phyloP scores from a whole-genome alignment of 2,329 filamentous ascomycete genomes.

The Aspergillus transmontanensis region DNA sequence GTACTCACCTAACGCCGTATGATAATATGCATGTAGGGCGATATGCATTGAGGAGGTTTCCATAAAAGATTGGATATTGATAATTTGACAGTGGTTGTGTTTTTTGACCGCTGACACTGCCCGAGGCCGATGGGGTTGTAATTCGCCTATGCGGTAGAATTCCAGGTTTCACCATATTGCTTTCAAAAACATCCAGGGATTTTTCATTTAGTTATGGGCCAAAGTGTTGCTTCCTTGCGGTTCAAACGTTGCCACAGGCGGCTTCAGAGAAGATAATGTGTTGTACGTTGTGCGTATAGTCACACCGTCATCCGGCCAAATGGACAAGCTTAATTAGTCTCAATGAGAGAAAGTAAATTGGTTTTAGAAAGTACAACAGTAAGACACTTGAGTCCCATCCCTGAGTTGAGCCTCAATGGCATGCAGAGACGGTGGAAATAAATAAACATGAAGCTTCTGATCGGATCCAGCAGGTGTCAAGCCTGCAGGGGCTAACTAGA shows the following conservation, averaged over 20 bases:
- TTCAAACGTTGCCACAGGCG: background rate
- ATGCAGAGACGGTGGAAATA: background rate
- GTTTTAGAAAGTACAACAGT: background rate
- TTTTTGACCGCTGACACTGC: background rate
- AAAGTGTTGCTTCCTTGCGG: background rate
- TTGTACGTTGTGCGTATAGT: background rate
- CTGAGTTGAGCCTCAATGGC: background rate
- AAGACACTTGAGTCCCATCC: background rate
- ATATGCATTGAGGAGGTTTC: background rate
- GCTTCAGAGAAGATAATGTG: background rate
- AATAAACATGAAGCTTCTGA: background rate
- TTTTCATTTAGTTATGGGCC: background rate
- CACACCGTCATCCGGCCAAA: background rate
- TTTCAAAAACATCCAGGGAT: background rate
- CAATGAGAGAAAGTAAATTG: background rate
- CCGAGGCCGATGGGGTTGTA: background rate
- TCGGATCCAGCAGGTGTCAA: background rate
- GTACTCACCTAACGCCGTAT: background rate
- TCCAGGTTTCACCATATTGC: background rate
- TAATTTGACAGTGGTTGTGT: background rate
- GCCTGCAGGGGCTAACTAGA: background rate
- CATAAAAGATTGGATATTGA: background rate
- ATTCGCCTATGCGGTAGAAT: background rate
- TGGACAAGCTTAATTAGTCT: background rate
- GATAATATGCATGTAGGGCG: background rate